These are phyloP conservation scores for Chlamydomonas reinhardtii DNA, from an alignment of 163 green algal genomes.

Conservation along the genomic window DNA sequence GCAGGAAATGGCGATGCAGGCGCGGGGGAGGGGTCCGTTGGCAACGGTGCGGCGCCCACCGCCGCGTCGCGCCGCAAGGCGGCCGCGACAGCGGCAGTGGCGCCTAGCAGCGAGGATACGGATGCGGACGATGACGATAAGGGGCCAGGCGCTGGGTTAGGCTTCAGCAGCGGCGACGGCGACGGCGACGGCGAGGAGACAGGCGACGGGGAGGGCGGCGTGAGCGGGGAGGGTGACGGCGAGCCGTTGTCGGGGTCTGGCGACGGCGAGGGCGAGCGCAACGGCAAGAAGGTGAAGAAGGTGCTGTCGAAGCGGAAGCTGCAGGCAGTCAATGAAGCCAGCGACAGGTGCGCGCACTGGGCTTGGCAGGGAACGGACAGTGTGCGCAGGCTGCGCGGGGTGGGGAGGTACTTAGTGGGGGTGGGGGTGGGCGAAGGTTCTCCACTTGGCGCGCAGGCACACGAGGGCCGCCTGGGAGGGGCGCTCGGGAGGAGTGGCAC, in stretches of 20 bases:
- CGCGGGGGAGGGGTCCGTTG: not conserved
- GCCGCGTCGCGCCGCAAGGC: not conserved
- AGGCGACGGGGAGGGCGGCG: not conserved
- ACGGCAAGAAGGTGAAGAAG: conserved; percentile 51
- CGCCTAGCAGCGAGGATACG: not conserved
- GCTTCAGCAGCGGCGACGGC: not conserved
- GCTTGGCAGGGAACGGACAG: no score
- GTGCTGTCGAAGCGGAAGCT: conserved; percentile 58
- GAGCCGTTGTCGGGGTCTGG: not conserved
- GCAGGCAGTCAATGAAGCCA: conserved; percentile 53
- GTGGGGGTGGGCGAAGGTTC: no score
- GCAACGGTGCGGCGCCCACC: no score
- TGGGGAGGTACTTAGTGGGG: no score
- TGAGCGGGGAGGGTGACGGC: not conserved
- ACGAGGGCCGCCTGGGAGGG: no score
- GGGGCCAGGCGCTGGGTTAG: not conserved
- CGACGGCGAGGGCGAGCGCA: not conserved
- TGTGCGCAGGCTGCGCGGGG: no score
- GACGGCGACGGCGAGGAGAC: not conserved
- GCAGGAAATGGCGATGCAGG: not conserved
- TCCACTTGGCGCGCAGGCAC: no score
- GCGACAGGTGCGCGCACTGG: conserved; percentile 33
- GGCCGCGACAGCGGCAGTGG: not conserved
- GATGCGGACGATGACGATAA: not conserved
- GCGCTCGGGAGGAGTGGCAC: no score